Conservation (phyloP, 2,329 filamentous ascomycete genomes). For the Ascochyta lentis region DNA sequence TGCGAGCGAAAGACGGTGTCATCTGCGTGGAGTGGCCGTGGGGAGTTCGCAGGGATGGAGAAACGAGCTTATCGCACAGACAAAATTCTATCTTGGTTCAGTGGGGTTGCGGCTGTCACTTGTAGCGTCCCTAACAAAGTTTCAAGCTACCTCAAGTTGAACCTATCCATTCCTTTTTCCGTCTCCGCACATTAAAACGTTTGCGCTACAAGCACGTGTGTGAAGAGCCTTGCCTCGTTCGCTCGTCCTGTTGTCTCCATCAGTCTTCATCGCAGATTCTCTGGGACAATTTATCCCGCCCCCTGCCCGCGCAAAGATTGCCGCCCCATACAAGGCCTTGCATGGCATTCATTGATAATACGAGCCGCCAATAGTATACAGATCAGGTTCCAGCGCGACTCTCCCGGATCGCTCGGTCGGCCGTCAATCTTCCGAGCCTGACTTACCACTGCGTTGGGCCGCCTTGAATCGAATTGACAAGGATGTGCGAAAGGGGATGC, state of each 20-base stretch:
- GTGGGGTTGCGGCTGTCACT: constrained; percentile 11
- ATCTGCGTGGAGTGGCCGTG: constrained; percentile 18
- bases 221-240: background rate
- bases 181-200: constrained; percentile 13
- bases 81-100: constrained; percentile 6
- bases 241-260: background rate
- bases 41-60: constrained; percentile 21
- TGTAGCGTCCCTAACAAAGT: constrained; percentile 12
- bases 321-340: background rate
- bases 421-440: constrained; percentile 14
- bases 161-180: constrained; percentile 7
- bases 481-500: constrained; percentile 5
- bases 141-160: constrained; percentile 3
- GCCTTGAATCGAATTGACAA: background rate
- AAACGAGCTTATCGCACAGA: constrained; percentile 24
- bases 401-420: constrained; percentile 13
- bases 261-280: background rate
- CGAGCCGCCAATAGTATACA: constrained; percentile 8
- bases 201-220: constrained; percentile 13
- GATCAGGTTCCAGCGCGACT: constrained; percentile 6
- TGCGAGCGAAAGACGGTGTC: constrained; percentile 4
- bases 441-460: constrained; percentile 17
- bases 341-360: background rate
- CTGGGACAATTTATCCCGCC: background rate
- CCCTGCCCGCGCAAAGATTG: constrained; percentile 9